phyloP scores from a whole-genome alignment of 192 early-diverging fungal species.

The Backusella mclennaniae region DNA sequence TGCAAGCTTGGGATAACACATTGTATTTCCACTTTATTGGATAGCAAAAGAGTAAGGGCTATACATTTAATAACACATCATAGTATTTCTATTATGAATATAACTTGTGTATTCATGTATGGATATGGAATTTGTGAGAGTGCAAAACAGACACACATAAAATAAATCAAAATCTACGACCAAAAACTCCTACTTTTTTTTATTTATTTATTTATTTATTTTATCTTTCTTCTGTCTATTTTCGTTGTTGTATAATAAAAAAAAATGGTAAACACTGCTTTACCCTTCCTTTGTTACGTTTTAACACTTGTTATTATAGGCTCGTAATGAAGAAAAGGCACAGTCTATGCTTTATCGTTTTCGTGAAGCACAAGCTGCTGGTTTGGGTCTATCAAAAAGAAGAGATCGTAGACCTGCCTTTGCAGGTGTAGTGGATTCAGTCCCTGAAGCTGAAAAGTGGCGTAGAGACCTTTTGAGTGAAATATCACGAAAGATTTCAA shows the following conservation, averaged over 20 bases:
- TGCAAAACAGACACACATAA: too few species aligned
- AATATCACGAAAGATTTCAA: conserved; percentile 82
- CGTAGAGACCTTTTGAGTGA: conserved; percentile 86
- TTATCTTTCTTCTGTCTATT: neutral
- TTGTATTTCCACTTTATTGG: too few species aligned
- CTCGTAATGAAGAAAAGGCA: conserved; percentile 97
- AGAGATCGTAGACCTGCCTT: conserved; percentile 70
- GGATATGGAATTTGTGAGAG: too few species aligned
- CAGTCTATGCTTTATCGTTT: conserved; percentile 99
- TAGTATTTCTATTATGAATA: too few species aligned
- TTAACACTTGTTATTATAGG: conserved; percentile 41
- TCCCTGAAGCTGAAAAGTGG: conserved; percentile 90
- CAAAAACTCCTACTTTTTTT: neutral
- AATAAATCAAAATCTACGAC: too few species aligned
- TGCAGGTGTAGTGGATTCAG: conserved; percentile 63
- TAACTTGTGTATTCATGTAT: too few species aligned
- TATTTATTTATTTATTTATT: neutral
- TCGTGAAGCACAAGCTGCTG: conserved; percentile 88
- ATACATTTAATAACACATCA: too few species aligned
- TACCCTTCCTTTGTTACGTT: neutral
- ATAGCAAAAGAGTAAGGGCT: too few species aligned
- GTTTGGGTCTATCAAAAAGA: conserved; percentile 63
- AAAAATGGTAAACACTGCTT: neutral
- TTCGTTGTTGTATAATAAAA: neutral
- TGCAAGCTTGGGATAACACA: too few species aligned